Base-by-base conservation (phyloP, 2,329 filamentous ascomycete genomes). In the Madurella fahalii region DNA sequence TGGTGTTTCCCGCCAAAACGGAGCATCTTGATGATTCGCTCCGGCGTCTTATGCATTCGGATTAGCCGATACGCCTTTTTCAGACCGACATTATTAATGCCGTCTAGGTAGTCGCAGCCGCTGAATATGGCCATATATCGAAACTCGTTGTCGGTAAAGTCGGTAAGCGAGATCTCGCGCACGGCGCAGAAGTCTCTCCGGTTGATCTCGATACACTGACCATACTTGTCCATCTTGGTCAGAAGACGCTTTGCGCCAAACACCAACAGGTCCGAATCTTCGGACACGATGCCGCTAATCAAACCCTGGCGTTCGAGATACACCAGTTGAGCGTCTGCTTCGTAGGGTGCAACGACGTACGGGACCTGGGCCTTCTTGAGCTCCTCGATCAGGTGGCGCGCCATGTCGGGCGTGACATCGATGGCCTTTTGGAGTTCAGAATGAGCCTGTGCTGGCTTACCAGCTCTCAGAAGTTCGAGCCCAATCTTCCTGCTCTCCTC, bases 321-420 rank as follows among this genome's bases (percentile, higher is more conserved):
- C 25, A 91, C 92, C 64, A 99, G 80, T 71, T 99, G 93, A n/a
- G 93, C 87, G 71, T 99, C 94, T 45, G 94, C 94, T 76, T 99
- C 94, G 72, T 96, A 99, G 0, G 94, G 94, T 1, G 94, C 94
- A 16, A 99, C 95, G 52, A 99, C 79, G 68, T 96, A 97, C 54
- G 90, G 82, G 15, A 99, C 80, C 40, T 84, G 80, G 65, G 86
- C 76, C 65, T 83, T 83, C 73, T 95, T 96, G 64, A 97, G 78
- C 69, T 95, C 90, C 62, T 96, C 91, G 55, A 99, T 99, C 50
- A 97, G 74, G 61, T 89, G 81, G 7, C 89, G 84, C 8, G 94
- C 94, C 95, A 99, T 99, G 65, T 94, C 86, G 2, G 95, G 93
- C 1, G 94, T 97, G 39, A 99, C 85, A 69, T 99, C 94, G 57